These are phyloP conservation scores for Xylaria sp. DNA, from an alignment of 2,329 filamentous ascomycete genomes.

Conservation along the genomic window DNA sequence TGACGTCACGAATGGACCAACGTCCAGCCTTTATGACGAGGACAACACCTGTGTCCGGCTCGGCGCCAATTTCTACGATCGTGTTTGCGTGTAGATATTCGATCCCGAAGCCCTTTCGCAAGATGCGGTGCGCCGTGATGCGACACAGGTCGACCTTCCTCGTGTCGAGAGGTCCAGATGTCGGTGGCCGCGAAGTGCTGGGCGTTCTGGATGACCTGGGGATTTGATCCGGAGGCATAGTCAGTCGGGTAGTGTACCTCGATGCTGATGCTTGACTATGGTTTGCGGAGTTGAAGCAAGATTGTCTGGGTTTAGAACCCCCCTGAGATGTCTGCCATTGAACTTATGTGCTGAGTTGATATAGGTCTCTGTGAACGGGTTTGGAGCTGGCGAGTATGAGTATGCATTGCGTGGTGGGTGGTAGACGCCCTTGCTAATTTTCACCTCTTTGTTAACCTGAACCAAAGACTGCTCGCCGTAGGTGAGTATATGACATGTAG, in stretches of 20 bases:
- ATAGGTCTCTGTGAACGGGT: neutral
- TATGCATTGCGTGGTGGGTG: neutral
- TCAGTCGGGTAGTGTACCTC: neutral
- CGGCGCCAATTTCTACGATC: constrained; percentile 32
- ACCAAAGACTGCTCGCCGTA: neutral
- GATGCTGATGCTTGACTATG: neutral
- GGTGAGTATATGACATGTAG: neutral
- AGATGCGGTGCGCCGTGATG: constrained; percentile 33
- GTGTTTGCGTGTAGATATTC: constrained; percentile 18
- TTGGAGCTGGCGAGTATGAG: neutral
- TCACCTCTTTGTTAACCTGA: constrained; percentile 22
- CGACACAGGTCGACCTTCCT: constrained; percentile 25
- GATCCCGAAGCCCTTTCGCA: constrained; percentile 34
- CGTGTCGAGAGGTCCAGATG: neutral
- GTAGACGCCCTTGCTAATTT: neutral
- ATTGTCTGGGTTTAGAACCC: neutral
- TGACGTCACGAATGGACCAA: constrained; percentile 24
- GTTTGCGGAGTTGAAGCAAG: neutral
- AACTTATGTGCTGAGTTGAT: neutral
- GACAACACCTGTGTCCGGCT: constrained; percentile 33
- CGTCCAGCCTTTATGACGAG: constrained; percentile 31
- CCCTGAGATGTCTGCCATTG: neutral
- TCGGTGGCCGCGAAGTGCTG: neutral
- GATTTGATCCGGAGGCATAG: constrained; percentile 25
- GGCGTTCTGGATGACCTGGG: constrained; percentile 7